These are phyloP conservation scores for Phytopythium ostracodes DNA, from an alignment of 352 stramenopile genomes.

Conservation along the genomic window DNA sequence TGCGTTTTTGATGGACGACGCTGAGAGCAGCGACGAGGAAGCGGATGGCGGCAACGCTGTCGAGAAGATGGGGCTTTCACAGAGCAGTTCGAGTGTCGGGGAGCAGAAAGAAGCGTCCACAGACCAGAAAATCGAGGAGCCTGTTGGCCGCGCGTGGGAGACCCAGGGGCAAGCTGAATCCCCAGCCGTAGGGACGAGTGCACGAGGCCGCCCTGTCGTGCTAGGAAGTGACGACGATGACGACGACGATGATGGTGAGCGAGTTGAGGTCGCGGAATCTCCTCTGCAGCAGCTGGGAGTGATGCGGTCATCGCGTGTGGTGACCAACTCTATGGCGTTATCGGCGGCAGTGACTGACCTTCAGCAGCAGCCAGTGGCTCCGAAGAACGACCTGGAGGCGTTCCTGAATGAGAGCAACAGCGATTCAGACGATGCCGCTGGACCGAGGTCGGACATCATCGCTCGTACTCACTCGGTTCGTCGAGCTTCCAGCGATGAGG, in stretches of 20 bases:
- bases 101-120: neutral
- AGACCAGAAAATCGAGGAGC: neutral
- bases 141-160: neutral
- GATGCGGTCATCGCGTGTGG: slow-evolving; percentile 7
- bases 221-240: slow-evolving; percentile 28
- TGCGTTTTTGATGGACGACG: slow-evolving; percentile 1
- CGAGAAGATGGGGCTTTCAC: neutral
- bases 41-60: neutral
- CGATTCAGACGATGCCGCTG: slow-evolving; percentile 27
- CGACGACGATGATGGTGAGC: slow-evolving; percentile 8
- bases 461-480: neutral
- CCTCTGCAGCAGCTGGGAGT: neutral
- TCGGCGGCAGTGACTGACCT: neutral
- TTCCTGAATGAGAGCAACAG: slow-evolving; percentile 71
- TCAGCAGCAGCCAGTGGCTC: slow-evolving; percentile 2
- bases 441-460: slow-evolving; percentile 1
- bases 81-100: neutral
- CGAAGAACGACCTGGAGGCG: slow-evolving; percentile 41
- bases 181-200: neutral
- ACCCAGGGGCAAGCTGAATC: neutral
- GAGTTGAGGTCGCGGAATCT: neutral
- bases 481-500: slow-evolving; percentile 27
- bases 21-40: neutral
- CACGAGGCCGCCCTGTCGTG: slow-evolving; percentile 12
- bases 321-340: neutral